phyloP scores from a whole-genome alignment of 495 filamentous ascomycete species.

The Paragyromitra xinjiangensis region DNA sequence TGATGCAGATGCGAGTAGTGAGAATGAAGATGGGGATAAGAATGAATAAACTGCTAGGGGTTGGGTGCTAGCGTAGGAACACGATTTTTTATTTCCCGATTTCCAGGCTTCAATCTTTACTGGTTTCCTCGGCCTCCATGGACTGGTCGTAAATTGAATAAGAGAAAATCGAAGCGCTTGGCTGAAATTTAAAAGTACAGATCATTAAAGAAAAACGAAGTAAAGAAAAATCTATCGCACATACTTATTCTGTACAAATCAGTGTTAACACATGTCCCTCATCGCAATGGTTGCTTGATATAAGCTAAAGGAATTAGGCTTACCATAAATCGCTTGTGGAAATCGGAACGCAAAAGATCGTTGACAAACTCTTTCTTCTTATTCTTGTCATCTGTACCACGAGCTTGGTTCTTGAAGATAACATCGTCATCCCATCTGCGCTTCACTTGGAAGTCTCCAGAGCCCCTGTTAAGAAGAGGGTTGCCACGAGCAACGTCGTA shows the following conservation, averaged over 20 bases:
- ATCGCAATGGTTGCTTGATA: too few species aligned
- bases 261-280: slow-evolving; percentile 58
- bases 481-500: slow-evolving; percentile 91
- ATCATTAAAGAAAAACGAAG: slow-evolving; percentile 24
- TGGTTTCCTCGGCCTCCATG: background rate
- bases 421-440: slow-evolving; percentile 98
- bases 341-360: slow-evolving; percentile 92
- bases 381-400: slow-evolving; percentile 88
- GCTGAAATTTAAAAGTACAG: slow-evolving; percentile 44
- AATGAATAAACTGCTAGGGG: too few species aligned
- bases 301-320: too few species aligned
- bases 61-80: background rate
- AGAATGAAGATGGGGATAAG: too few species aligned
- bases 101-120: background rate
- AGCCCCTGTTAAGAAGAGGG: slow-evolving; percentile 79
- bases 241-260: slow-evolving; percentile 68
- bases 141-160: background rate
- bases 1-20: too few species aligned
- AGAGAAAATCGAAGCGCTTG: too few species aligned
- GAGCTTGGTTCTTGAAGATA: slow-evolving; percentile 98
- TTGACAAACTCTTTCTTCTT: slow-evolving; percentile 98
- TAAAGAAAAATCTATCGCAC: slow-evolving; percentile 64
- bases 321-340: slow-evolving; percentile 98
- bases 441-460: slow-evolving; percentile 74
- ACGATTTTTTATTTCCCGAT: background rate